These are phyloP conservation scores for Mycena amicta DNA, from an alignment of 768 basidiomycete species.

Conservation along the genomic window DNA sequence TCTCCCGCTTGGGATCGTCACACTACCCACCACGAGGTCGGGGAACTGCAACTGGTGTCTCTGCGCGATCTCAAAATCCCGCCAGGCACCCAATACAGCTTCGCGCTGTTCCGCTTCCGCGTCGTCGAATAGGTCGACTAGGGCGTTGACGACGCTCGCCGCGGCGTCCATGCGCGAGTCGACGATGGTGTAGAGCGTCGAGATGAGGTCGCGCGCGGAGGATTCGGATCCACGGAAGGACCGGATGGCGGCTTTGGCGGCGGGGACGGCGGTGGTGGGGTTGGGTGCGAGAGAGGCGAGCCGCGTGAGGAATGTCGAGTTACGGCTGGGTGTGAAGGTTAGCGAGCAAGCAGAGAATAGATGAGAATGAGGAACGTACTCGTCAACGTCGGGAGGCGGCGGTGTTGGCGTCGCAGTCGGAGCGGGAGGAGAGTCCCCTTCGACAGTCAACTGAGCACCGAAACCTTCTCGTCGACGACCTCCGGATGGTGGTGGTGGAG, in stretches of 20 bases:
- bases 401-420: constrained; percentile 37
- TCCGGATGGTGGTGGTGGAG: constrained; percentile 33
- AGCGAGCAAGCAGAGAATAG: not conserved
- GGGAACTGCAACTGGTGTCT: constrained; percentile 87
- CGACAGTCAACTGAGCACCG: constrained; percentile 57
- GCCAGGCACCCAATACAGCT: constrained; percentile 76
- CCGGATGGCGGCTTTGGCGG: constrained; percentile 74
- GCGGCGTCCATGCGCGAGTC: constrained; percentile 63
- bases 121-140: constrained; percentile 72
- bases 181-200: constrained; percentile 83
- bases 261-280: constrained; percentile 57
- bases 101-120: constrained; percentile 79
- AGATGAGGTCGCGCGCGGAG: constrained; percentile 81
- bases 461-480: constrained; percentile 63
- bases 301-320: constrained; percentile 64
- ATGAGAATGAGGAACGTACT: constrained; percentile 45
- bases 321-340: constrained; percentile 51
- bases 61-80: constrained; percentile 86
- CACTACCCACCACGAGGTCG: constrained; percentile 69
- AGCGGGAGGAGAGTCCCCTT: constrained; percentile 28
- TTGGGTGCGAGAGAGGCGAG: constrained; percentile 62
- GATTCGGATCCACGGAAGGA: constrained; percentile 79
- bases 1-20: constrained; percentile 78
- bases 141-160: constrained; percentile 58
- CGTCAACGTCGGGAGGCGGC: constrained; percentile 50